These are phyloP conservation scores for Rhizopogon parksii DNA, from an alignment of 1,284 basidiomycete genomes.

Conservation along the genomic window DNA sequence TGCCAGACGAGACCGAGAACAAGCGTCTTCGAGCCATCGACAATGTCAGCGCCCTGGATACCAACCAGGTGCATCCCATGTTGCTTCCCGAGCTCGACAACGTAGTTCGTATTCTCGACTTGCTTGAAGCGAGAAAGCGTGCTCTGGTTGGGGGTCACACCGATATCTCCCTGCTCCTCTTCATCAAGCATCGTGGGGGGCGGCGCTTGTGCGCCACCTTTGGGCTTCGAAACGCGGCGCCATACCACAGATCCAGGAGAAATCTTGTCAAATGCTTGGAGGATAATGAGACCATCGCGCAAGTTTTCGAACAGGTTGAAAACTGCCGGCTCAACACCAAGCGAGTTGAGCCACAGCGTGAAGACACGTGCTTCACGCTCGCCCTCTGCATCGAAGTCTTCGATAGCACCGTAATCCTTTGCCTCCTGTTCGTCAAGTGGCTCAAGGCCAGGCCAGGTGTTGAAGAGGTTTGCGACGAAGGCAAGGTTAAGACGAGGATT, in stretches of 20 bases:
- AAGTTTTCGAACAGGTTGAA: slow-evolving; percentile 97
- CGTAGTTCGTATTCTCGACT: slow-evolving; percentile 98
- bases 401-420: slow-evolving; percentile 78
- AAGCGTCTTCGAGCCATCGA: slow-evolving; percentile 86
- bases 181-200: slow-evolving; percentile 35
- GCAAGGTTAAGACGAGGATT: slow-evolving; percentile 99
- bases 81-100: slow-evolving; percentile 86
- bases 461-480: slow-evolving; percentile 98
- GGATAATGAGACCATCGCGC: slow-evolving; percentile 83
- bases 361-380: slow-evolving; percentile 97
- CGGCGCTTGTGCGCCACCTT: slow-evolving; percentile 47
- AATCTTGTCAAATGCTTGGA: slow-evolving; percentile 97
- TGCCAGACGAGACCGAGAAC: slow-evolving; percentile 98
- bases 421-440: slow-evolving; percentile 89
- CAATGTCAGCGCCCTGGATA: slow-evolving; percentile 96
- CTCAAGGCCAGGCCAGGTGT: slow-evolving; percentile 90
- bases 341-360: slow-evolving; percentile 95
- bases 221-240: slow-evolving; percentile 92
- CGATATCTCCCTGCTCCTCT: slow-evolving; percentile 70
- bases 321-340: slow-evolving; percentile 93
- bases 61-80: slow-evolving; percentile 95
- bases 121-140: slow-evolving; percentile 92
- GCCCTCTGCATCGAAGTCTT: slow-evolving; percentile 98
- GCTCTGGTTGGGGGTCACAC: slow-evolving; percentile 72
- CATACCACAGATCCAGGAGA: slow-evolving; percentile 88